Evolutionary conservation across 2,329 filamentous ascomycete genomes (phyloP).

Genomic region (Clathrospora elynae): DNA sequence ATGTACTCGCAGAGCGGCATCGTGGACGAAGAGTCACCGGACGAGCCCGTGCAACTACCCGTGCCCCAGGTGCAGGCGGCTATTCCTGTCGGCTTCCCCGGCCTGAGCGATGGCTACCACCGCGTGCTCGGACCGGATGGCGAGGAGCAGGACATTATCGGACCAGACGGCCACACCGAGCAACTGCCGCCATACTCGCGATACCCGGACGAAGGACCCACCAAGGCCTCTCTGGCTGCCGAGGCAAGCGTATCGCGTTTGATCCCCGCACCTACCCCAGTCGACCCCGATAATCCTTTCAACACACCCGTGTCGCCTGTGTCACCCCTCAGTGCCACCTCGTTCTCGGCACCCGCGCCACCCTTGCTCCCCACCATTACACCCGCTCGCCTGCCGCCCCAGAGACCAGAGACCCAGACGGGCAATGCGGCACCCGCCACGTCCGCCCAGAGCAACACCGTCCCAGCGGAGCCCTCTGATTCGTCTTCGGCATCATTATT

Average conservation of each 20-base stretch:
- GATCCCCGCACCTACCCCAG: conserved; percentile 24
- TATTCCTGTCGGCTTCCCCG: conserved; percentile 77
- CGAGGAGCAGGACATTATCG: conserved; percentile 87
- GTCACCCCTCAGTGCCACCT: conserved; percentile 26
- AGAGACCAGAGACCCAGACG: conserved; percentile 41
- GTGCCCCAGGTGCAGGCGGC: conserved; percentile 48
- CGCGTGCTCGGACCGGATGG: conserved; percentile 76
- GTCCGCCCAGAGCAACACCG: conserved; percentile 15
- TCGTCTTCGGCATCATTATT: conserved; percentile 38
- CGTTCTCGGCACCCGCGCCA: conserved; percentile 26
- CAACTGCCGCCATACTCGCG: conserved; percentile 89
- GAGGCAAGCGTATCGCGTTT: conserved; percentile 42
- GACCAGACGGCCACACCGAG: conserved; percentile 85
- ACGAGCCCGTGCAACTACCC: conserved; percentile 30
- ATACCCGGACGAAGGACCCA: conserved; percentile 76
- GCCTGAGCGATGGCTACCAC: conserved; percentile 69
- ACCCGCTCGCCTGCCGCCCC: conserved; percentile 38
- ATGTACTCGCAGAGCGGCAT: conserved; percentile 85
- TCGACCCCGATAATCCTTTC: conserved; percentile 35
- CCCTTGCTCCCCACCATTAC: conserved; percentile 31
- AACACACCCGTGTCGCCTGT: conserved; percentile 31
- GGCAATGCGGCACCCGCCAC: conserved; percentile 26
- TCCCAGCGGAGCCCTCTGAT: conserved; percentile 36
- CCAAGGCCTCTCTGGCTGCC: conserved; percentile 58
- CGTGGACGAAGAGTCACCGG: conserved; percentile 45